Base-by-base conservation (phyloP, 345 rosid species). In the Clarkia xantiana region DNA sequence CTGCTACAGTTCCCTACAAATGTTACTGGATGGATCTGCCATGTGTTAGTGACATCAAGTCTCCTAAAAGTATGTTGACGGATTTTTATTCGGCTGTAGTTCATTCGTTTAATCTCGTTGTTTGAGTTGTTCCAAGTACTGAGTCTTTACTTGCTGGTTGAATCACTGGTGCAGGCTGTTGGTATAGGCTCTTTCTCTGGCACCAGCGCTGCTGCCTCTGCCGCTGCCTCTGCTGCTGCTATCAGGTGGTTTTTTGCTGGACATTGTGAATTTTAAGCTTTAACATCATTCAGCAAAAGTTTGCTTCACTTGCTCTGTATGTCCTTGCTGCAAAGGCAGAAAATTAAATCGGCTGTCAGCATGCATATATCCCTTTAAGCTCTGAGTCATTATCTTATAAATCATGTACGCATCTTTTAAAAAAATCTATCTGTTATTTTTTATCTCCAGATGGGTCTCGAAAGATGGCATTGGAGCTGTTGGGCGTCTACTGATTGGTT, bases 401-500 rank as follows among this genome's bases (percentile, higher is more conserved):
- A 49, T 49, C 20, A 15, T 17, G 39, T 46, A 16, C 23, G 41
- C 41, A 19, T 14, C 40, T 36, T 36, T 20, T 18, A 49, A 40
- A 9, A 14, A 16, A 53, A 14, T 18, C 48, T 49, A 18, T 68
- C 56, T 39, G 11, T 56, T 40, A 40, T 42, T 58, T 54, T 15
- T 54, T n/a, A 55, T 66, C 55, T 50, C 58, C 74, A 86, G 97
- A 81, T 90, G 97, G 97, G 94, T 90, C 39, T 79, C 93, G 40
- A 90, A 90, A 78, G 97, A 90, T 73, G 96, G 97, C 67, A 86
- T 86, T 61, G 97, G 97, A 64, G 79, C 96, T 64, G 59, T 90
- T 19, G 97, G 97, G 47, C 91, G 97, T 65, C 71, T 90, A 62
- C 77, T 86, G 64, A 79, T 90, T 52, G 97, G 97, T 83, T 64